These are phyloP conservation scores for Astrephomene gubernaculifera DNA, from an alignment of 139 green algal species.

Conservation along the genomic window DNA sequence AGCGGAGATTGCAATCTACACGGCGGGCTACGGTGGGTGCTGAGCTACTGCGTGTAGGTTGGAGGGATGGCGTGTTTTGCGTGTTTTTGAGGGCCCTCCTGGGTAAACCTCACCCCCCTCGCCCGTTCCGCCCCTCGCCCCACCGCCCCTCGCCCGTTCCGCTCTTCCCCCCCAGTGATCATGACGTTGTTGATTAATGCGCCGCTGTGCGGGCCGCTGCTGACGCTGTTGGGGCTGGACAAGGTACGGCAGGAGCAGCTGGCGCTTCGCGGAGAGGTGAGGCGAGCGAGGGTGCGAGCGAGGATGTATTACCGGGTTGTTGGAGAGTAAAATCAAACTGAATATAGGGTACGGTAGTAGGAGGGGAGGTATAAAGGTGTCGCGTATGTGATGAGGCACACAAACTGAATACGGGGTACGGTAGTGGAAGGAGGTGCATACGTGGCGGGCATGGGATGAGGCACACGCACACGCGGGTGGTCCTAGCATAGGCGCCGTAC, in stretches of 20 bases:
- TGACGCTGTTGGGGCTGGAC: constrained; percentile 66
- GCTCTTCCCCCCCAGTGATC: constrained; percentile 62
- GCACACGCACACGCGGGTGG: no score
- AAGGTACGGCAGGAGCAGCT: constrained; percentile 50
- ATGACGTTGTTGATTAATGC: constrained; percentile 90
- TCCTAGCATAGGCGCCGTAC: no score
- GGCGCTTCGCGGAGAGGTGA: constrained; percentile 43
- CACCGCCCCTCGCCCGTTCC: not conserved
- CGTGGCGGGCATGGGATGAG: no score
- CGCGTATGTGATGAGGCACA: no score
- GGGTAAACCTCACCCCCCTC: not conserved
- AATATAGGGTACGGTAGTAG: no score
- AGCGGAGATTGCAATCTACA: constrained; percentile 77
- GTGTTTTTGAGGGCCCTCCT: not conserved
- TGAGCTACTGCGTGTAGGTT: not conserved
- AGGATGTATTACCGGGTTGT: no score
- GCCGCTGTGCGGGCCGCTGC: constrained; percentile 64
- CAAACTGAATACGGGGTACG: no score
- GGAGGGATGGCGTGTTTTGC: not conserved
- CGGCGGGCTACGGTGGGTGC: constrained; percentile 65
- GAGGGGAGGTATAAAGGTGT: no score
- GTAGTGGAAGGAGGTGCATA: no score
- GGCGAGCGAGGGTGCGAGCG: not conserved
- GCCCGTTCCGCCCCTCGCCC: not conserved
- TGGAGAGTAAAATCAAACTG: no score